Evolutionary conservation across 495 filamentous ascomycete genomes (phyloP).

Genomic region (Penicilliopsis zonata): DNA sequence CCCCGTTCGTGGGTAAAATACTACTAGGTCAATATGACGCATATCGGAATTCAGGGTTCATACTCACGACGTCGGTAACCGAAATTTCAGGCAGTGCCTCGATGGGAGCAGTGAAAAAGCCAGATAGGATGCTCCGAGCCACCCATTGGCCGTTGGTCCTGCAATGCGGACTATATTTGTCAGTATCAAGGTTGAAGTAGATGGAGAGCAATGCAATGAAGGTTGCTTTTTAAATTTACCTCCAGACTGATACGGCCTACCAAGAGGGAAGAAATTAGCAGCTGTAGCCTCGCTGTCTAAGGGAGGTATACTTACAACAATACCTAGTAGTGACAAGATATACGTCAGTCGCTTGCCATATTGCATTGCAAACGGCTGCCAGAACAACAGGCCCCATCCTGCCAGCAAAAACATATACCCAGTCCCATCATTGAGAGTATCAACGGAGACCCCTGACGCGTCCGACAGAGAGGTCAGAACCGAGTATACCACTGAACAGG

Average conservation of each 20-base stretch:
- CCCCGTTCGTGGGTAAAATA: constrained; percentile 58
- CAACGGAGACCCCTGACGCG: constrained; percentile 39
- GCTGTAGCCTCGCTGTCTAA: neutral
- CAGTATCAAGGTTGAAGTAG: constrained; percentile 1
- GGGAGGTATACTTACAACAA: constrained; percentile 20
- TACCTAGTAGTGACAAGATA: constrained; percentile 44
- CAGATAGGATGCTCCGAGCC: constrained; percentile 45
- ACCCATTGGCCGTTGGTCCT: constrained; percentile 49
- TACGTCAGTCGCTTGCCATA: constrained; percentile 58
- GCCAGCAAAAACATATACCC: constrained; percentile 53
- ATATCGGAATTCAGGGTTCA: neutral
- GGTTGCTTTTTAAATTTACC: constrained; percentile 14
- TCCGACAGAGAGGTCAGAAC: constrained; percentile 46
- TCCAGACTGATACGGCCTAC: constrained; percentile 26
- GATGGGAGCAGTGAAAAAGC: constrained; percentile 55
- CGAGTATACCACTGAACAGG: constrained; percentile 47
- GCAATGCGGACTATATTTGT: constrained; percentile 20
- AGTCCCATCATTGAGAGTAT: constrained; percentile 45
- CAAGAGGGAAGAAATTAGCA: constrained; percentile 1
- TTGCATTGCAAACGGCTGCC: constrained; percentile 56
- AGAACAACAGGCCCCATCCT: constrained; percentile 54
- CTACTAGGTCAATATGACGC: constrained; percentile 3
- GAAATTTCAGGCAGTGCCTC: constrained; percentile 50
- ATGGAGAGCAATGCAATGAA: neutral
- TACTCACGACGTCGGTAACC: constrained; percentile 45